Base-by-base conservation (phyloP, 2,329 filamentous ascomycete species). In the Juglanconis oblonga region DNA sequence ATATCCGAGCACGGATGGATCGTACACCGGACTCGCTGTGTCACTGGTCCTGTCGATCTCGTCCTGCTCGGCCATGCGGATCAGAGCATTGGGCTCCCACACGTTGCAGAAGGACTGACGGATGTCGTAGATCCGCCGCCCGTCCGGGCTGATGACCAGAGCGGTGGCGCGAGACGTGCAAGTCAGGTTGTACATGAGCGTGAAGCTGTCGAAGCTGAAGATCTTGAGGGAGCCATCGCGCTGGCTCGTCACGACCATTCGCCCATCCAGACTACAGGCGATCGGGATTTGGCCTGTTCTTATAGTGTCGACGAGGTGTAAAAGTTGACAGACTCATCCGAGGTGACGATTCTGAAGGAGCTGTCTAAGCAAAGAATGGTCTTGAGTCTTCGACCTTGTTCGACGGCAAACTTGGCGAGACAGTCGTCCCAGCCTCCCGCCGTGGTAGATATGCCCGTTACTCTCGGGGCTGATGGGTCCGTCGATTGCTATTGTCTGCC, bases 401-500 rank as follows among this genome's bases (percentile, higher is more conserved):
- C 52, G 3, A 66, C n/a, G 0, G 65, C 59, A 6, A 72, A 53
- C 1, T 66, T 65, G 0, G 66, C 68, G 11, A 72, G 55, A 2
- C 44, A 67, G 44, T 72, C 70, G 40, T 70, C 67, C 70, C 71
- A 72, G 11, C 42, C 42, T 44, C 42, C 42, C 0, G 36, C 62
- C 0, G 53, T 54, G 1, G 24, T 62, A 6, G 64, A 62, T 13
- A 62, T 44, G 0, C 67, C 67, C 1, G 57, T 62, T 0, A 72
- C 54, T 0, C 33, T 10, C 5, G 71, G 52, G 1, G n/a, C 51
- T n/a, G 50, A 61, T 3, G n/a, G 33, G 36, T 69, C 66, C 17
- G 33, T 42, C 48, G 66, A 57, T 1, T 67, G 66, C 59, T 76
- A 77, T 9, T 69, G 65, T 51, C 69, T 65, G 56, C 71, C 69